Evolutionary conservation across 495 filamentous ascomycete species (phyloP).

Genomic region (Penicillium chermesinum): DNA sequence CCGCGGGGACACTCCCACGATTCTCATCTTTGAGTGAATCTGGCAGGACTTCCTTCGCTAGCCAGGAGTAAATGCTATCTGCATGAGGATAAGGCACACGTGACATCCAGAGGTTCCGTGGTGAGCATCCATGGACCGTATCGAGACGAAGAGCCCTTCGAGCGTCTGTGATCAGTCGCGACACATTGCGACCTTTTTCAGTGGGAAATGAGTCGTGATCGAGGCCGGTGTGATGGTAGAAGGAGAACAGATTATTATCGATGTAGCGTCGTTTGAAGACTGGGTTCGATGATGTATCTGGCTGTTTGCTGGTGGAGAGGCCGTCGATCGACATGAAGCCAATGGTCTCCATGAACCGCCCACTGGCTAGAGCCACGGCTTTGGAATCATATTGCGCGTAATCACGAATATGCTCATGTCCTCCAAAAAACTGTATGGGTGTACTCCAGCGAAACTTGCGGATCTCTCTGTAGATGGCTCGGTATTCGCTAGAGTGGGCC

Average conservation of each 20-base stretch:
- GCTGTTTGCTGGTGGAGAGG: slow-evolving; percentile 40
- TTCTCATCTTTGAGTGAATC: slow-evolving; percentile 49
- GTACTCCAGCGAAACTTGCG: slow-evolving; percentile 68
- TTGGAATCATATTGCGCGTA: slow-evolving; percentile 74
- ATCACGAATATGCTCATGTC: slow-evolving; percentile 87
- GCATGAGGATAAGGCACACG: slow-evolving; percentile 64
- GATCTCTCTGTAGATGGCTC: slow-evolving; percentile 72
- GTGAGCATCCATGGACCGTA: slow-evolving; percentile 73
- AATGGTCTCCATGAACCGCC: slow-evolving; percentile 97
- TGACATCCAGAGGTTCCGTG: slow-evolving; percentile 73
- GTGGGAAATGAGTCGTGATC: slow-evolving; percentile 71
- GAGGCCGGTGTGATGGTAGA: slow-evolving; percentile 73
- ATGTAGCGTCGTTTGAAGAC: slow-evolving; percentile 79
- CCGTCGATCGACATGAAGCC: slow-evolving; percentile 89
- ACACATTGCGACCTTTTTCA: slow-evolving; percentile 67
- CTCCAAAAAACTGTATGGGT: slow-evolving; percentile 91
- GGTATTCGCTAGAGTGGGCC: slow-evolving; percentile 71
- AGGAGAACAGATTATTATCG: slow-evolving; percentile 87
- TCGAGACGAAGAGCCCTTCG: slow-evolving; percentile 70
- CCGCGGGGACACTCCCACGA: slow-evolving; percentile 47
- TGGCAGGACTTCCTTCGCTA: slow-evolving; percentile 69
- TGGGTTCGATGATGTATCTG: slow-evolving; percentile 33
- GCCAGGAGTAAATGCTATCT: slow-evolving; percentile 73
- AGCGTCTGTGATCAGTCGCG: slow-evolving; percentile 61
- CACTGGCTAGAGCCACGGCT: slow-evolving; percentile 78